These are phyloP conservation scores for Allium sativum DNA, from an alignment of 106 monocot species.

Conservation along the genomic window DNA sequence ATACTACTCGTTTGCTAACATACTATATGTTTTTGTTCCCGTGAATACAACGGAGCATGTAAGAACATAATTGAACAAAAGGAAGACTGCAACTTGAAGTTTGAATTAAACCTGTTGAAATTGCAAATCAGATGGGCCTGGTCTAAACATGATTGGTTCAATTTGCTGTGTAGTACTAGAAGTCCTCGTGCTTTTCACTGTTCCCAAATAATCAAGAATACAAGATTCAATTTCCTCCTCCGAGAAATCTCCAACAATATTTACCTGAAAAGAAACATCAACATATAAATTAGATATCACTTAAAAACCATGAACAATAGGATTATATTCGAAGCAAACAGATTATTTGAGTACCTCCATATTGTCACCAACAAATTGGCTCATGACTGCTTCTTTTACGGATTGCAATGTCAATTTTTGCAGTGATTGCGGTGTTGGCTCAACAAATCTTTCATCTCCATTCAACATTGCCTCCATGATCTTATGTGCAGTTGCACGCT, in stretches of 20 bases:
- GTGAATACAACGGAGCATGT: no score
- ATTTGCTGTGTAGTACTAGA: slow-evolving; percentile 5
- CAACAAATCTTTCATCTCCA: slow-evolving; percentile 93
- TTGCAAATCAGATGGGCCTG: slow-evolving; percentile 64
- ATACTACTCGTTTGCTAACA: no score
- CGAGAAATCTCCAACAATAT: slow-evolving; percentile 90
- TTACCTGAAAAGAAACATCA: slow-evolving; percentile 40
- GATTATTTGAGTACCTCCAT: slow-evolving; percentile 60
- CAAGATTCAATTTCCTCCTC: slow-evolving; percentile 88
- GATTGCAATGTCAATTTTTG: slow-evolving; percentile 66
- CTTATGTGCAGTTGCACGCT: slow-evolving; percentile 92
- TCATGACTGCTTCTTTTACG: slow-evolving; percentile 95
- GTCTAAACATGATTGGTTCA: slow-evolving; percentile 57
- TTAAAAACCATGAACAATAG: no score
- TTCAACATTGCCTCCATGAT: slow-evolving; percentile 96
- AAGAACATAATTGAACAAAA: no score
- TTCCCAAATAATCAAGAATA: slow-evolving; percentile 94
- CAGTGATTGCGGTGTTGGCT: slow-evolving; percentile 84
- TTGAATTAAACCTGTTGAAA: slow-evolving; percentile 67
- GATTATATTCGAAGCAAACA: not conserved
- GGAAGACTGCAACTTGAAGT: no score
- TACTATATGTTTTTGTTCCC: no score
- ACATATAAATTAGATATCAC: no score
- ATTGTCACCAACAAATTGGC: slow-evolving; percentile 73
- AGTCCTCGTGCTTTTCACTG: slow-evolving; percentile 27